Percentiles rank a stretch among this genome's conserved stretches.
phyloP scores from a whole-genome alignment of 129 eudicot genomes.

The Tagetes patula region DNA sequence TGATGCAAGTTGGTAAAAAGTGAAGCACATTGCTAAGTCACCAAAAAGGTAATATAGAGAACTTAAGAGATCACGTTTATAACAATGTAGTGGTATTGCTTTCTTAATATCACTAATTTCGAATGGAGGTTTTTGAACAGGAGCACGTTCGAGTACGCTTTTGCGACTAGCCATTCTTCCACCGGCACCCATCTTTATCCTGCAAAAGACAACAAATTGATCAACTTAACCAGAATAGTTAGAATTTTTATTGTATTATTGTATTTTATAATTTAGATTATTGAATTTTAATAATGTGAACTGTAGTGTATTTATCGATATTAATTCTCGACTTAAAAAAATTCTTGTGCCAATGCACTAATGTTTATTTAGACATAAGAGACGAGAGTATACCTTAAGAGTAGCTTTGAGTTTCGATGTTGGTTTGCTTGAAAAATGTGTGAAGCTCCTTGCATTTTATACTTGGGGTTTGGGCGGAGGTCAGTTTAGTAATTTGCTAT shows the following conservation, averaged over 20 bases:
- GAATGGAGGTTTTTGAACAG: constrained; percentile 14
- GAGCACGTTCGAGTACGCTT: constrained; percentile 22
- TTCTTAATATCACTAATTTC: constrained; percentile 20
- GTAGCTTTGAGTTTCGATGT: constrained; percentile 4
- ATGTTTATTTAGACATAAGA: neutral
- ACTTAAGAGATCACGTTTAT: constrained; percentile 19
- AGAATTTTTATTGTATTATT: too few relatives aligned
- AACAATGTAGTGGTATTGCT: constrained; percentile 30
- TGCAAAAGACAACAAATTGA: too few relatives aligned
- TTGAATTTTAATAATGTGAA: too few relatives aligned
- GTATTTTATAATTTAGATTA: too few relatives aligned
- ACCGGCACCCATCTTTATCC: constrained; percentile 18
- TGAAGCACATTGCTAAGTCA: constrained; percentile 17
- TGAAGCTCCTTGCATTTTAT: neutral
- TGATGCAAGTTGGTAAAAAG: constrained; percentile 20
- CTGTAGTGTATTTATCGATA: too few relatives aligned
- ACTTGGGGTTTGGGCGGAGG: neutral
- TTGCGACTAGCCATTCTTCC: constrained; percentile 3
- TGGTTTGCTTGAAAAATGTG: neutral
- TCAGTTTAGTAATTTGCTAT: too few relatives aligned
- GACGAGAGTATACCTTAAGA: neutral
- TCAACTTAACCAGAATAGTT: too few relatives aligned
- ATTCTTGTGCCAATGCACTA: too few relatives aligned
- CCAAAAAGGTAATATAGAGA: constrained; percentile 28
- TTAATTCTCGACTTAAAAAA: too few relatives aligned